These are phyloP conservation scores for Eucalyptus globulus DNA, from an alignment of 345 rosid genomes.

Conservation along the genomic window DNA sequence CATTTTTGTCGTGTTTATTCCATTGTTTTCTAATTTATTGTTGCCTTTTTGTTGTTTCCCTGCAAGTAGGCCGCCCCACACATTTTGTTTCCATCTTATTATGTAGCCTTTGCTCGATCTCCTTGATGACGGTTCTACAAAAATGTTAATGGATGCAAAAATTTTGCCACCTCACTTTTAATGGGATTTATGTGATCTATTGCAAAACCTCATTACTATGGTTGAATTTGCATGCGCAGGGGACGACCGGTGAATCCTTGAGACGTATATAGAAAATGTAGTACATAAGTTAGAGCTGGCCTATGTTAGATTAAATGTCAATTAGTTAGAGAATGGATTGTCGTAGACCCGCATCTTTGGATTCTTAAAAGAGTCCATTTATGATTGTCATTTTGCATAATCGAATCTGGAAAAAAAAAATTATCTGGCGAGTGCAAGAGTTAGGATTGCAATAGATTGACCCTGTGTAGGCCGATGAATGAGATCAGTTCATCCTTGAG, in stretches of 20 bases:
- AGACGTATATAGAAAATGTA: not conserved
- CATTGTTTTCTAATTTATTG: not conserved
- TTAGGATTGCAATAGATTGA: not conserved
- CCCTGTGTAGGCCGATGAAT: not conserved
- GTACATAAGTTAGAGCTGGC: not conserved
- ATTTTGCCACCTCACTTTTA: not conserved
- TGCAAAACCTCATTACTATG: not conserved
- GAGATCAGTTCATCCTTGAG: not conserved
- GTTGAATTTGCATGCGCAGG: not conserved
- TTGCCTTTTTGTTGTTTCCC: not conserved
- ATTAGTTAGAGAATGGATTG: not conserved
- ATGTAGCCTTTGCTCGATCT: not conserved
- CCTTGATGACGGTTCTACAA: not conserved
- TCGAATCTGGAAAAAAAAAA: not conserved
- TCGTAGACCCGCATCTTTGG: not conserved
- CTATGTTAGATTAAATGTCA: too few species aligned
- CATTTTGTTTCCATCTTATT: not conserved
- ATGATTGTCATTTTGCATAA: too few species aligned
- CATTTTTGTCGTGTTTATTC: not conserved
- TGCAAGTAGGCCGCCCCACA: not conserved
- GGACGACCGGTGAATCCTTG: not conserved
- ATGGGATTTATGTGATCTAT: not conserved
- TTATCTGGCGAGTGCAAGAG: not conserved
- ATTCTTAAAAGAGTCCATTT: not conserved
- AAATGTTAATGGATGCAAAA: not conserved